Base-by-base conservation (phyloP, 2,329 filamentous ascomycete genomes). In the Apiospora phragmitis region DNA sequence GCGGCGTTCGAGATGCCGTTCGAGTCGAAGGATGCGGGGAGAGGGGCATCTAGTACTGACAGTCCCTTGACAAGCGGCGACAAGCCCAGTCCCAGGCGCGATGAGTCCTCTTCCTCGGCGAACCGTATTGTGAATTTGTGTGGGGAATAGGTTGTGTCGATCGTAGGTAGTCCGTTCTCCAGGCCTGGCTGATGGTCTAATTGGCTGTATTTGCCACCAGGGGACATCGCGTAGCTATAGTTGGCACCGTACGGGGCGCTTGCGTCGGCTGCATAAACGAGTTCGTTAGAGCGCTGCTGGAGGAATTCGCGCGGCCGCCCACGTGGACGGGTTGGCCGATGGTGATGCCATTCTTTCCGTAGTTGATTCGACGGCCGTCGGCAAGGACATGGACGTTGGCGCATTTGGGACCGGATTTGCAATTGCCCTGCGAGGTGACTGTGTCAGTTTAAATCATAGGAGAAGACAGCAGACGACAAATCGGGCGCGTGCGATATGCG, bases 401-500 rank as follows among this genome's bases (percentile, higher is more conserved):
- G 86, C 96, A 99, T 83, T 98, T 98, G 74, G 94, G 93, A 73
- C 96, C 96, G 81, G 98, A 99, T 82, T 98, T 98, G 90, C 96
- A 99, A 83, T 98, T 98, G 75, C 96, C 96, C 94, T 98, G 32
- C 9, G 21, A 62, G 9, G 18, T n/a, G 32, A 3, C 38, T 62
- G 9, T 4, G 55, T 62, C 32, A 62, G 55, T 62, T 62, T n/a
- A n/a, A n/a, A 21, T 38, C 32, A 38, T n/a, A 62, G 32, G 11
- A 9, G 18, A 4, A 62, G 7, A n/a, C 55, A n/a, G 21, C 32
- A 4, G 55, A 21, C 55, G 11, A 6, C 55, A 62, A 38, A 32
- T 38, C 16, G 55, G 32, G 32, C 21, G 21, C 18, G 21, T 35
- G 55, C 55, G 55, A 35, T n/a, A 24, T 38, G 55, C 32, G 55